These are phyloP conservation scores for Hypoxylon rickii DNA, from an alignment of 495 filamentous ascomycete species.

Conservation along the genomic window DNA sequence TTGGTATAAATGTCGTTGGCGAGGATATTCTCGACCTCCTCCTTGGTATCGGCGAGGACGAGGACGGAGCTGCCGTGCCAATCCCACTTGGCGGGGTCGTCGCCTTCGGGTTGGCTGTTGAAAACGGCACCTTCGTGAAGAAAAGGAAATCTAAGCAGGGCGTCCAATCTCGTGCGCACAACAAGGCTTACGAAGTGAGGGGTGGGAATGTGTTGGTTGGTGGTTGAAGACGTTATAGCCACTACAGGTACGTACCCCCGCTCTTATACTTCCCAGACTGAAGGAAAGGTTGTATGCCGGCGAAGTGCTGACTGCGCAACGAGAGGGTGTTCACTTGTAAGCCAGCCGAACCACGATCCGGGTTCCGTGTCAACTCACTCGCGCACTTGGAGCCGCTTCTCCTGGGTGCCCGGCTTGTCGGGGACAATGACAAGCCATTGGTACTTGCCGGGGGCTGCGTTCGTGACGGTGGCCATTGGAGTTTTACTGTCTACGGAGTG, in stretches of 20 bases:
- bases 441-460: slow-evolving; percentile 49
- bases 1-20: slow-evolving; percentile 72
- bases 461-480: slow-evolving; percentile 48
- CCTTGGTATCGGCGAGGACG: slow-evolving; percentile 63
- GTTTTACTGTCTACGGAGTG: slow-evolving; percentile 17
- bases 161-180: not conserved
- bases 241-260: slow-evolving; percentile 56
- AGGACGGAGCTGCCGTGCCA: slow-evolving; percentile 76
- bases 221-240: no score
- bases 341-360: no score
- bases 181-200: not conserved
- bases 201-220: not conserved
- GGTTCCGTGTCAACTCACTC: no score
- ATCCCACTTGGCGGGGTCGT: slow-evolving; percentile 59
- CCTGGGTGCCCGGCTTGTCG: slow-evolving; percentile 68
- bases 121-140: slow-evolving; percentile 66
- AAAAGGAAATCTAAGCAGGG: no score
- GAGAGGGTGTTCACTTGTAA: slow-evolving; percentile 12
- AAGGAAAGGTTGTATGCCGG: slow-evolving; percentile 47
- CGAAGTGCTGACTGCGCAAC: slow-evolving; percentile 59
- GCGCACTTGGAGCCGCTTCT: slow-evolving; percentile 72
- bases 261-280: slow-evolving; percentile 56
- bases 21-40: slow-evolving; percentile 68
- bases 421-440: slow-evolving; percentile 90
- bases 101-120: slow-evolving; percentile 65